Base-by-base conservation (phyloP, 345 rosid genomes). In the Syzygium aromaticum region DNA sequence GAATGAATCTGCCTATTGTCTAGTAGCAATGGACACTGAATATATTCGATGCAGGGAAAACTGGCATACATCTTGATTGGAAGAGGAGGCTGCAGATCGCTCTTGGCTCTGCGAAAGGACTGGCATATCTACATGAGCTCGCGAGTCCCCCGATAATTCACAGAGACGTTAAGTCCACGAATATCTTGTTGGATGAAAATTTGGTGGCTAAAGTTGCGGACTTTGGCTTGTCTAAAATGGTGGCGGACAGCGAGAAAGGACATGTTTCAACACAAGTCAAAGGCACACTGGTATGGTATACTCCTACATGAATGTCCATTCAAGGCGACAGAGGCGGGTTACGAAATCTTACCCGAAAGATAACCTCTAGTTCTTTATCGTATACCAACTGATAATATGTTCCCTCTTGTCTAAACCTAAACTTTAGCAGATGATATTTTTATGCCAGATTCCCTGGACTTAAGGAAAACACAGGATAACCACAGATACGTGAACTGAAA, bases 261-360 rank as follows among this genome's bases (percentile, higher is more conserved):
- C 99, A 98, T 89, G 98, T 98, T 85, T 95, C 99, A 53, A 98
- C 99, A 52, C 99, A 98, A 94, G 99, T 98, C 82, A 98, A 98
- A 89, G 99, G 99, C 92, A 98, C 99, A 73, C 88, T 95, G 94
- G 99, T 98, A 88, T 91, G 91, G 87, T 51, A 3, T 40, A 11
- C 33, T 49, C 54, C 86, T 3, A 1, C 63, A 8, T 27, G 28
- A 33, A 53, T 56, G 63, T 84, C 59, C 27, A 53, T 5, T 84
- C n/a, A 15, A 2, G 54, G 27, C 46, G 1, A 23, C 85, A 83
- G 11, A 2, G 85, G 33, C 25, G 0, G 61, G 27, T 33, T 21
- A 16, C 5, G 2, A 84, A n/a, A 52, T 28, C 2, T 38, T 38
- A 9, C 49, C 22, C 14, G 7, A 38, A 73, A 38, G 43, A 73